Percentiles rank a stretch among this genome's conserved stretches.
Evolutionary conservation across 345 rosid genomes (phyloP).

Genomic region (Streptanthus diversifolius): DNA sequence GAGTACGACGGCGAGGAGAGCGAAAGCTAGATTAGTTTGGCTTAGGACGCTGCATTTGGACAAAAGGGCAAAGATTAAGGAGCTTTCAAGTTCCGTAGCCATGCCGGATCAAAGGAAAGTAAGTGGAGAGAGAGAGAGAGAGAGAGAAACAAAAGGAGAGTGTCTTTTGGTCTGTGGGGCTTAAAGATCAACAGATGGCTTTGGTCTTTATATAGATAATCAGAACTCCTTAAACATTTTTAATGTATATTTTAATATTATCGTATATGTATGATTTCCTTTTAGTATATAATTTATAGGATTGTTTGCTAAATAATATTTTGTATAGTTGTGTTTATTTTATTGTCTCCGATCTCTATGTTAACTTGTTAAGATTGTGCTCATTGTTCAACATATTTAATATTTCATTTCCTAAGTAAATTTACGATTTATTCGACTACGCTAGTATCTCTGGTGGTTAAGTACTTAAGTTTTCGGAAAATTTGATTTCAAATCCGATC

Average conservation of each 20-base stretch:
- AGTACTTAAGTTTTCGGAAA: neutral
- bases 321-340: neutral
- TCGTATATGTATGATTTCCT: neutral
- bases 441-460: neutral
- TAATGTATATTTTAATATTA: neutral
- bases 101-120: conserved; percentile 27
- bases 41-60: conserved; percentile 54
- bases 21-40: conserved; percentile 38
- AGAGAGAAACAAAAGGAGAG: conserved; percentile 18
- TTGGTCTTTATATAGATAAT: conserved; percentile 38
- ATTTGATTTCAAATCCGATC: neutral
- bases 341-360: neutral
- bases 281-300: neutral
- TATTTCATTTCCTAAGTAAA: neutral
- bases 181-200: conserved; percentile 27
- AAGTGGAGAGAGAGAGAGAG: conserved; percentile 10
- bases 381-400: neutral
- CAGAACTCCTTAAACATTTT: neutral
- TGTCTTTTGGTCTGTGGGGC: conserved; percentile 36
- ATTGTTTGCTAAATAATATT: neutral
- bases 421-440: neutral
- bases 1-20: conserved; percentile 36
- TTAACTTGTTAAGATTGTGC: neutral
- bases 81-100: conserved; percentile 47
- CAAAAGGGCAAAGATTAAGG: conserved; percentile 49